Evolutionary conservation across 495 filamentous ascomycete genomes (phyloP).

Genomic region (Penicillium arizonense): DNA sequence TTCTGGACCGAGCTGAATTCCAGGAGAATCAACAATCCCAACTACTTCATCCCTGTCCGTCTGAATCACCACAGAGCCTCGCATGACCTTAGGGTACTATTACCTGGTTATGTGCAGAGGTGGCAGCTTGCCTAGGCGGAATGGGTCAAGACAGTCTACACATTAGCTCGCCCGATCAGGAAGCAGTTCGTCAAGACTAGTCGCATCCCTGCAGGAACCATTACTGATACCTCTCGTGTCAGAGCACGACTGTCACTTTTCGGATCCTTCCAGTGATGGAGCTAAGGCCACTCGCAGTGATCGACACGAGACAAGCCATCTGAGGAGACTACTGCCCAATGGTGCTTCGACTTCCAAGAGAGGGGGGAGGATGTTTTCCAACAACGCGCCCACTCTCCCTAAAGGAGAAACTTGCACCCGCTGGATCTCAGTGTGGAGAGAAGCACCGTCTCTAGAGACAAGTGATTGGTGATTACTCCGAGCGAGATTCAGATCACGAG

Average conservation of each 20-base stretch:
- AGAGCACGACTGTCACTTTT: conserved; percentile 8
- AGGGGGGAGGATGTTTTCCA: neutral
- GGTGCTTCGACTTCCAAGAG: neutral
- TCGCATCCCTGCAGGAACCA: conserved; percentile 23
- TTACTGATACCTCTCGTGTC: conserved; percentile 9
- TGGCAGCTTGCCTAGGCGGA: too few relatives aligned
- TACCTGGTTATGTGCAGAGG: neutral
- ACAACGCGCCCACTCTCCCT: neutral
- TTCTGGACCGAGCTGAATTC: neutral
- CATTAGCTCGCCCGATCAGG: conserved; percentile 4
- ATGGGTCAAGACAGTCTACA: too few relatives aligned
- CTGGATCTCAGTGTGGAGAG: neutral
- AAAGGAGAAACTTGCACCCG: neutral
- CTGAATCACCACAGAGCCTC: conserved; percentile 25
- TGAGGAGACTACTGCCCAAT: neutral
- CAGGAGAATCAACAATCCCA: neutral
- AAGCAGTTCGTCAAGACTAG: conserved; percentile 18
- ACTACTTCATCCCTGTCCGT: conserved; percentile 13
- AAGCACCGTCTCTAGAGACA: neutral
- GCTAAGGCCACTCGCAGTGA: neutral
- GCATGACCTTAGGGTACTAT: neutral
- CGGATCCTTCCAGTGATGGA: conserved; percentile 1
- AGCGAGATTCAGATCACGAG: conserved; percentile 16
- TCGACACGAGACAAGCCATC: conserved; percentile 1
- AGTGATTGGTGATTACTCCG: neutral